phyloP scores from a whole-genome alignment of 2,329 filamentous ascomycete genomes.

The Alternaria alternata region DNA sequence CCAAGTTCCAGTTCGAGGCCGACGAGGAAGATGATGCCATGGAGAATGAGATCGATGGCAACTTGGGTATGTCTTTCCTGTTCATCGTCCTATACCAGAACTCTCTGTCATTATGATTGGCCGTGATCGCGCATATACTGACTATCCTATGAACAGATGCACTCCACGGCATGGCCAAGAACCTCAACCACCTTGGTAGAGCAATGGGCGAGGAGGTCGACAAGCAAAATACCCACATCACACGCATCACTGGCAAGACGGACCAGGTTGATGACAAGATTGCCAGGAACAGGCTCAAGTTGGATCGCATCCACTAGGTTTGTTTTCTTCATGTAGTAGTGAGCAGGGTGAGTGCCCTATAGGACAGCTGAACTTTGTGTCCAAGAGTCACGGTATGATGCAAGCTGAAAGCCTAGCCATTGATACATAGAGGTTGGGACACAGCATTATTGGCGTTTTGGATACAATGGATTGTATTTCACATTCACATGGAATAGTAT shows the following conservation, averaged over 20 bases:
- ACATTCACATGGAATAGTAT: accelerated
- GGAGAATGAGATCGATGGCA: conserved; percentile 58
- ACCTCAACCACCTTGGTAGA: conserved; percentile 75
- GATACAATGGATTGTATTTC: neutral
- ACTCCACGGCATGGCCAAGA: conserved; percentile 68
- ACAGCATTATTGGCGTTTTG: neutral
- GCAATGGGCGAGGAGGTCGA: conserved; percentile 80
- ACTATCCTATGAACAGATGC: conserved; percentile 51
- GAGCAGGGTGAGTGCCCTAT: neutral
- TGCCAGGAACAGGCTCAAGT: conserved; percentile 75
- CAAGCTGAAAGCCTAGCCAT: neutral
- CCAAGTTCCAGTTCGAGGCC: conserved; percentile 48
- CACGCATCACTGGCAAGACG: conserved; percentile 81
- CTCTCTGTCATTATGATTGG: neutral
- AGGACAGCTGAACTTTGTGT: neutral
- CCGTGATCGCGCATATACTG: neutral
- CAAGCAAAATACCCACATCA: conserved; percentile 78
- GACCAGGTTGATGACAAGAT: conserved; percentile 81
- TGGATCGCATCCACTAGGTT: conserved; percentile 68
- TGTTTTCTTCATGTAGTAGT: neutral
- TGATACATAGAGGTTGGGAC: neutral
- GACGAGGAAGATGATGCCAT: conserved; percentile 67
- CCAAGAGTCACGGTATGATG: neutral
- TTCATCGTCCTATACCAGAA: neutral
- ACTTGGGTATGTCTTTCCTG: conserved; percentile 54